Evolutionary conservation across 257 asterid species (phyloP).

Genomic region (Lavandula angustifolia): DNA sequence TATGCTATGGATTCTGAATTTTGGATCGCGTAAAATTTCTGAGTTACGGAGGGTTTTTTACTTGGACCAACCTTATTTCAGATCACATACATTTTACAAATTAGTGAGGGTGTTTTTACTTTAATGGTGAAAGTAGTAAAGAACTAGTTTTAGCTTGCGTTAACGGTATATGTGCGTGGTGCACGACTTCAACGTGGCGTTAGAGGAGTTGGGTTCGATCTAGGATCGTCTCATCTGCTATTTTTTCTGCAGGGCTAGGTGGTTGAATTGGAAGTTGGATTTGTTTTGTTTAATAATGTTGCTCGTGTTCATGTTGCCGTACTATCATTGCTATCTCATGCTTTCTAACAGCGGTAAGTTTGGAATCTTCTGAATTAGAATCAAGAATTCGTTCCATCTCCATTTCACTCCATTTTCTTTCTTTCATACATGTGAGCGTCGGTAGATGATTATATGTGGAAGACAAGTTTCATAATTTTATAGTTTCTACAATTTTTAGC

Average conservation of each 20-base stretch:
- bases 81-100: neutral
- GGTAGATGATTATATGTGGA: slow-evolving; percentile 19
- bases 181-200: too few relatives aligned
- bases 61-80: neutral
- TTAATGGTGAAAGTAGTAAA: neutral
- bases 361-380: slow-evolving; percentile 17
- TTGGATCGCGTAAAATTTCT: neutral
- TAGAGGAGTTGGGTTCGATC: slow-evolving; percentile 25
- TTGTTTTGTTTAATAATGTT: slow-evolving; percentile 84
- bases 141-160: slow-evolving; percentile 13
- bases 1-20: slow-evolving; percentile 5
- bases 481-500: neutral
- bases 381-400: neutral
- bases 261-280: slow-evolving; percentile 99
- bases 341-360: slow-evolving; percentile 77
- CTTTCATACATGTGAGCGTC: neutral
- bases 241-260: slow-evolving; percentile 81
- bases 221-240: slow-evolving; percentile 24
- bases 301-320: slow-evolving; percentile 93
- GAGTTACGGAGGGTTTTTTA: neutral
- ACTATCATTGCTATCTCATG: slow-evolving; percentile 94
- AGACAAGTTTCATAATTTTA: slow-evolving; percentile 9
- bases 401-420: slow-evolving; percentile 4
- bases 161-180: neutral
- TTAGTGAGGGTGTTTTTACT: slow-evolving; percentile 6